These are phyloP conservation scores for Dactylonectria macrodidyma DNA, from an alignment of 2,329 filamentous ascomycete species.

Conservation along the genomic window DNA sequence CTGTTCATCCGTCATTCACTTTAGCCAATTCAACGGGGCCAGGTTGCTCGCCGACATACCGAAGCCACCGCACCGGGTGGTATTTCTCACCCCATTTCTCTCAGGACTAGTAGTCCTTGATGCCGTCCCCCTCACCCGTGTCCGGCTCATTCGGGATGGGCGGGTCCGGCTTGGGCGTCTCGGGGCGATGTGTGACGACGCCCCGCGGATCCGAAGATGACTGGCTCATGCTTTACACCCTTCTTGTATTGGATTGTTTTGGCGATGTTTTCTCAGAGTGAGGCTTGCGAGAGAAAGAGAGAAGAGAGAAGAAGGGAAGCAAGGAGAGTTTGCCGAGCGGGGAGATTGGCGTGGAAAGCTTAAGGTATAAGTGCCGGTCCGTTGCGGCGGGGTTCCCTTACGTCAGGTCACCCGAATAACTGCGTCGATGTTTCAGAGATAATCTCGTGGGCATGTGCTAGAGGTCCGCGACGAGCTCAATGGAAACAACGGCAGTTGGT, in stretches of 20 bases:
- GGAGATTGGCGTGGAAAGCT: slow-evolving; percentile 20
- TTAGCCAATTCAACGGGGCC: slow-evolving; percentile 9
- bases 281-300: slow-evolving; percentile 5
- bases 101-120: slow-evolving; percentile 46
- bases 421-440: slow-evolving; percentile 16
- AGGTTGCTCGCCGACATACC: slow-evolving; percentile 26
- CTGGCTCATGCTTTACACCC: slow-evolving; percentile 22
- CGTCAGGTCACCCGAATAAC: slow-evolving; percentile 23
- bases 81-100: neutral
- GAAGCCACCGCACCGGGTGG: slow-evolving; percentile 16
- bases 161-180: slow-evolving; percentile 51
- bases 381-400: slow-evolving; percentile 20
- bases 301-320: neutral
- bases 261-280: neutral
- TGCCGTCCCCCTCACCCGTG: slow-evolving; percentile 51
- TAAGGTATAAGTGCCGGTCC: slow-evolving; percentile 20
- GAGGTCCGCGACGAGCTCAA: slow-evolving; percentile 19
- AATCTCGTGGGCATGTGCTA: slow-evolving; percentile 17
- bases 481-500: slow-evolving; percentile 29
- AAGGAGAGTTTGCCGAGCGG: slow-evolving; percentile 3
- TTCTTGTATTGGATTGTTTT: neutral
- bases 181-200: slow-evolving; percentile 45
- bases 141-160: slow-evolving; percentile 51
- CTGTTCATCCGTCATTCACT: neutral
- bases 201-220: slow-evolving; percentile 12